Evolutionary conservation across 2,329 filamentous ascomycete species (phyloP).

Genomic region (Aspergillus oerlinghausenensis): DNA sequence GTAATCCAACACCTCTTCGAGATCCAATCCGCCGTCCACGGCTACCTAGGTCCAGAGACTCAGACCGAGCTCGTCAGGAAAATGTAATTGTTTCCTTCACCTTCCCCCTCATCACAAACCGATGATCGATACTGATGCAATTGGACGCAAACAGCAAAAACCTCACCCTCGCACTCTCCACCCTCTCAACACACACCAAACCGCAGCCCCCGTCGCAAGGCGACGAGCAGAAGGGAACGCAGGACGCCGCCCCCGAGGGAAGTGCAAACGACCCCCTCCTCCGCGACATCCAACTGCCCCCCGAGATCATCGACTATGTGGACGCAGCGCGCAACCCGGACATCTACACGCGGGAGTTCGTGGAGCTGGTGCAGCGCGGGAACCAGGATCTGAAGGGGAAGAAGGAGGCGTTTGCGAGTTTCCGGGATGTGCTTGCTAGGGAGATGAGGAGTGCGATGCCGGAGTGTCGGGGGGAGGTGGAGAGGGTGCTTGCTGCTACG

Average conservation of each 20-base stretch:
- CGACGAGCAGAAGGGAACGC: too few species aligned
- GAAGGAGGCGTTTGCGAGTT: conserved; percentile 54
- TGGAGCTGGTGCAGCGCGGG: conserved; percentile 58
- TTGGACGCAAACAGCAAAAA: conserved; percentile 30
- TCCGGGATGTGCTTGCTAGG: conserved; percentile 55
- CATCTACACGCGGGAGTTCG: conserved; percentile 63
- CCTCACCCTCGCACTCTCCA: conserved; percentile 51
- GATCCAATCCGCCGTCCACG: conserved; percentile 54
- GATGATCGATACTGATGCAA: too few species aligned
- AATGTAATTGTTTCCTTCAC: conserved; percentile 32
- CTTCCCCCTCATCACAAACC: too few species aligned
- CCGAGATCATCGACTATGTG: conserved; percentile 60
- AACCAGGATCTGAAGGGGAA: conserved; percentile 62
- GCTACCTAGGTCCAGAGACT: conserved; percentile 55
- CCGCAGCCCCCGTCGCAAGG: conserved; percentile 6
- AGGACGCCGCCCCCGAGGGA: conserved; percentile 18
- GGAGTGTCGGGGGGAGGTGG: conserved; percentile 52
- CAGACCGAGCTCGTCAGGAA: conserved; percentile 55
- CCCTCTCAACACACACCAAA: conserved; percentile 42
- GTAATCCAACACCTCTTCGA: conserved; percentile 61
- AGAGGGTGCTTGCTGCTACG: conserved; percentile 44
- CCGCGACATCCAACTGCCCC: conserved; percentile 51
- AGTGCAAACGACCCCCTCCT: conserved; percentile 41
- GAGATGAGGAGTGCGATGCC: conserved; percentile 57
- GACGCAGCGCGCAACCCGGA: conserved; percentile 61